phyloP scores from a whole-genome alignment of 2,329 filamentous ascomycete genomes.

The Aspergillus quadrilineatus region DNA sequence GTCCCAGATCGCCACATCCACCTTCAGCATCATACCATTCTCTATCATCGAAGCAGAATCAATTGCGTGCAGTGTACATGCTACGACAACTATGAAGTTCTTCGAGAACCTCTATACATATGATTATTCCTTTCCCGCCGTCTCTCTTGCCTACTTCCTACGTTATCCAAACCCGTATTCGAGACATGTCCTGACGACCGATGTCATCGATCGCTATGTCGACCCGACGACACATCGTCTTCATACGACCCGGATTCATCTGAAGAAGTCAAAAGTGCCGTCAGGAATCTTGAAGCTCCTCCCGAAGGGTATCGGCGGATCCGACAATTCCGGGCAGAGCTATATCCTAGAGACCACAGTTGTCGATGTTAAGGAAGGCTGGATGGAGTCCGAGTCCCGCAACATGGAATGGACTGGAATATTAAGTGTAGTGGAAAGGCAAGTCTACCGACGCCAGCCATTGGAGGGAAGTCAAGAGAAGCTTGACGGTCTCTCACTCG shows the following conservation, averaged over 20 bases:
- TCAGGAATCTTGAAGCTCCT: constrained; percentile 61
- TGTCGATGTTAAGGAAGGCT: constrained; percentile 62
- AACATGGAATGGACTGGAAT: constrained; percentile 68
- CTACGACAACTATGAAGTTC: constrained; percentile 50
- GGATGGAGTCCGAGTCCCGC: constrained; percentile 64
- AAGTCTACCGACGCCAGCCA: constrained; percentile 53
- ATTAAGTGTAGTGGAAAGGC: constrained; percentile 62
- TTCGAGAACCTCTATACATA: constrained; percentile 59
- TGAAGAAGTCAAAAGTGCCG: constrained; percentile 64
- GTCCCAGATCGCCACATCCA: constrained; percentile 4
- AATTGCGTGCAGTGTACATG: constrained; percentile 15
- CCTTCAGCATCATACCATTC: constrained; percentile 4
- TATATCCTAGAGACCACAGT: constrained; percentile 64
- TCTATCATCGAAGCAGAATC: constrained; percentile 1
- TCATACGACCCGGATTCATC: constrained; percentile 61
- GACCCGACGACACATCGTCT: constrained; percentile 60
- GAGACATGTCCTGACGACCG: constrained; percentile 64
- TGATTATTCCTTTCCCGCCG: constrained; percentile 64
- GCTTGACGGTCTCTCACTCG: constrained; percentile 34
- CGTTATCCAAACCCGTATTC: constrained; percentile 68
- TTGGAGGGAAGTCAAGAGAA: constrained; percentile 22
- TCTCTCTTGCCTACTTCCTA: constrained; percentile 67
- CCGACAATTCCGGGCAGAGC: constrained; percentile 58
- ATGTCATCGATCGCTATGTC: constrained; percentile 64
- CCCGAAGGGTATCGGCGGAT: constrained; percentile 59